Percentiles rank a stretch among this genome's conserved stretches.
These are phyloP conservation scores for Sclerotinia spermophila DNA, from an alignment of 2,329 filamentous ascomycete species.

Conservation along the genomic window DNA sequence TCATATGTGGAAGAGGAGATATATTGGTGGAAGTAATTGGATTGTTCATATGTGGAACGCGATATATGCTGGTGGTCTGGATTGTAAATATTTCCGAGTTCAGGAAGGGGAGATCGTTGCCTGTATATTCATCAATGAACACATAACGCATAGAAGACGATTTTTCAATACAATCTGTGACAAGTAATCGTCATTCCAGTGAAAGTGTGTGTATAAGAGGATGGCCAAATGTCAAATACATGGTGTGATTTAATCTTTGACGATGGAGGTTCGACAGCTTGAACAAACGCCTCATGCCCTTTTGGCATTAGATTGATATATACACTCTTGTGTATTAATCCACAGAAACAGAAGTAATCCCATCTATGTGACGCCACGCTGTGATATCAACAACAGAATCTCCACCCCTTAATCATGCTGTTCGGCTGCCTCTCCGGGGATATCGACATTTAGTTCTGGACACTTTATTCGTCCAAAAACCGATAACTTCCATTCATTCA, in stretches of 20 bases:
- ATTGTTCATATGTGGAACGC: background rate
- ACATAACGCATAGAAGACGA: background rate
- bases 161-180: background rate
- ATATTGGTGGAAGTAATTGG: background rate
- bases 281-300: background rate
- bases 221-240: background rate
- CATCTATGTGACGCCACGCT: background rate
- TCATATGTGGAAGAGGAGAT: background rate
- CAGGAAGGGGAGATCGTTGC: background rate
- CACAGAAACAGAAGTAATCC: background rate
- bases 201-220: background rate
- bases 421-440: background rate
- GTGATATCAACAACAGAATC: background rate
- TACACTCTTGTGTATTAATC: slow-evolving; percentile 4
- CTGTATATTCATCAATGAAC: slow-evolving; percentile 8
- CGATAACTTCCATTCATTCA: slow-evolving; percentile 26
- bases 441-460: background rate
- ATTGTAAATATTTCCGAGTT: slow-evolving; percentile 3
- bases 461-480: background rate
- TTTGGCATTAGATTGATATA: background rate
- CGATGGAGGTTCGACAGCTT: background rate
- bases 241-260: background rate
- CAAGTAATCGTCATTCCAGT: background rate
- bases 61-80: background rate
- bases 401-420: background rate